phyloP scores from a whole-genome alignment of 768 basidiomycete species.

The Mycena crocata region DNA sequence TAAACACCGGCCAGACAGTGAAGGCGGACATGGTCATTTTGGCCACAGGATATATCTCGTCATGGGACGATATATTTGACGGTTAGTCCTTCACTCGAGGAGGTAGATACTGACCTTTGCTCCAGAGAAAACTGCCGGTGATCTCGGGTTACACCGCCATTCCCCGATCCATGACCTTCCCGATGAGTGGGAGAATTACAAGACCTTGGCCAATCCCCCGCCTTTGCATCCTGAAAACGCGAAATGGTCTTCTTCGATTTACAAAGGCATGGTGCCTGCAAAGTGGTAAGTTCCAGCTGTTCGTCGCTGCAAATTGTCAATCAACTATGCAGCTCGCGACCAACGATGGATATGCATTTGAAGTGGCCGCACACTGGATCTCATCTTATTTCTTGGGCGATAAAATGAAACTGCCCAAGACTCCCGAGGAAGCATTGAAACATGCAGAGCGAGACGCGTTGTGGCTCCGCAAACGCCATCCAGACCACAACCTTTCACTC shows the following conservation, averaged over 20 bases:
- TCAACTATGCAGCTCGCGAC: slow-evolving; percentile 56
- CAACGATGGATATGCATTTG: slow-evolving; percentile 64
- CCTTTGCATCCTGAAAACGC: slow-evolving; percentile 43
- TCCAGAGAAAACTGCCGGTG: slow-evolving; percentile 59
- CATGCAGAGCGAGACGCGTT: slow-evolving; percentile 57
- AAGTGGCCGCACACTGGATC: slow-evolving; percentile 72
- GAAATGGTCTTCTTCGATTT: slow-evolving; percentile 61
- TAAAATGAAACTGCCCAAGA: slow-evolving; percentile 60
- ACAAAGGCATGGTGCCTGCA: slow-evolving; percentile 73
- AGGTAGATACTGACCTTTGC: neutral
- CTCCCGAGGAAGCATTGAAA: slow-evolving; percentile 57
- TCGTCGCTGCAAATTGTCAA: neutral
- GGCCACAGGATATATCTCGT: slow-evolving; percentile 70
- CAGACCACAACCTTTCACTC: slow-evolving; percentile 58
- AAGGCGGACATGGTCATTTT: slow-evolving; percentile 62
- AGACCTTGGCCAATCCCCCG: slow-evolving; percentile 55
- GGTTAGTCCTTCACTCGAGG: slow-evolving; percentile 28
- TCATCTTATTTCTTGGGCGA: slow-evolving; percentile 71
- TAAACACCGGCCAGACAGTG: slow-evolving; percentile 57
- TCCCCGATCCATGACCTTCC: slow-evolving; percentile 33
- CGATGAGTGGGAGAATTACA: slow-evolving; percentile 52
- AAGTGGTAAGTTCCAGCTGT: slow-evolving; percentile 55
- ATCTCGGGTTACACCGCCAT: slow-evolving; percentile 63
- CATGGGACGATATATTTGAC: slow-evolving; percentile 59
- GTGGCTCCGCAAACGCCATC: slow-evolving; percentile 68